Percentiles rank a stretch among this genome's conserved stretches.
phyloP scores from a whole-genome alignment of 2,329 filamentous ascomycete species.

The Xylariaceae sp. region DNA sequence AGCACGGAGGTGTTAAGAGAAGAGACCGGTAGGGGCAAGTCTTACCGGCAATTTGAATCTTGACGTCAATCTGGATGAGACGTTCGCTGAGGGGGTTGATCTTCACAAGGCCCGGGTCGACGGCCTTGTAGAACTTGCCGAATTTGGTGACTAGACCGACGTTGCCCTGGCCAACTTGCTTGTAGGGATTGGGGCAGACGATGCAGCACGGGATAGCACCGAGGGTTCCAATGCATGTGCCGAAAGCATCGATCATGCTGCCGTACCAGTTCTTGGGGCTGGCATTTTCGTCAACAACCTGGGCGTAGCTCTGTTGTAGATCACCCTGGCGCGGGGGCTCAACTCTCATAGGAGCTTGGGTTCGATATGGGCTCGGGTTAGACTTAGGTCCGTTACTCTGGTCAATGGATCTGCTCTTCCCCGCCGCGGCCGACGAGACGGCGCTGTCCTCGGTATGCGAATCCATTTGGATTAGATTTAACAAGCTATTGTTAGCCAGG shows the following conservation, averaged over 20 bases:
- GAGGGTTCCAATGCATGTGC: slow-evolving; percentile 67
- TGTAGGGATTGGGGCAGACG: slow-evolving; percentile 92
- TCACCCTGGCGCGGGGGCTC: slow-evolving; percentile 79
- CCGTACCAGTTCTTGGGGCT: slow-evolving; percentile 85
- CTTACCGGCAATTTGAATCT: slow-evolving; percentile 82
- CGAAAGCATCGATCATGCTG: slow-evolving; percentile 71
- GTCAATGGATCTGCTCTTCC: slow-evolving; percentile 13
- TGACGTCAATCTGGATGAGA: slow-evolving; percentile 91
- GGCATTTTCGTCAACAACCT: slow-evolving; percentile 59
- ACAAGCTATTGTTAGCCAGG: slow-evolving; percentile 13
- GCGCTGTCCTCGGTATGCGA: slow-evolving; percentile 18
- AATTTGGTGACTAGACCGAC: slow-evolving; percentile 96
- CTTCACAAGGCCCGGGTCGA: slow-evolving; percentile 94
- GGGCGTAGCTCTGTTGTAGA: slow-evolving; percentile 77
- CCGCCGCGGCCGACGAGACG: slow-evolving; percentile 6
- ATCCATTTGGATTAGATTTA: slow-evolving; percentile 18
- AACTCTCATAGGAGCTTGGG: slow-evolving; percentile 60
- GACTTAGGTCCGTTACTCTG: slow-evolving; percentile 10
- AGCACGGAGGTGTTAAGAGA: neutral
- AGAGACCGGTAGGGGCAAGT: slow-evolving; percentile 4
- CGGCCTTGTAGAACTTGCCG: slow-evolving; percentile 87
- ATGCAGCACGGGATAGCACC: slow-evolving; percentile 91
- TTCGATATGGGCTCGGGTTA: slow-evolving; percentile 41
- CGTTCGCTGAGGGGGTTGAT: slow-evolving; percentile 93
- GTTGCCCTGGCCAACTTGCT: slow-evolving; percentile 85